phyloP scores from a whole-genome alignment of 2,329 filamentous ascomycete genomes.

The Didymella pinodella region DNA sequence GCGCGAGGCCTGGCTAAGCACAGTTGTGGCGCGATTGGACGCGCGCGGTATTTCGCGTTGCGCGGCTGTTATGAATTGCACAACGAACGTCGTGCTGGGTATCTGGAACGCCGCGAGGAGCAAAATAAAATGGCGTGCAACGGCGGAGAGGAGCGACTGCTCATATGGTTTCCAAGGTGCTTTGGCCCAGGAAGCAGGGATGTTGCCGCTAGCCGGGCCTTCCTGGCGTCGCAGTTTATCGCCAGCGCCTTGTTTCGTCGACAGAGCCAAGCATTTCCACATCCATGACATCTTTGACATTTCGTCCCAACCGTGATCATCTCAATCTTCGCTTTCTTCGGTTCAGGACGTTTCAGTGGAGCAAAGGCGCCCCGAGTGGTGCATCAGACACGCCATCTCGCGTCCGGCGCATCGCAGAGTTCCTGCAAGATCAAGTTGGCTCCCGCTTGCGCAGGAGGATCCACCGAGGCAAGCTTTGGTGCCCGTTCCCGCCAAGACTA shows the following conservation, averaged over 20 bases:
- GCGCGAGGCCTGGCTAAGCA: slow-evolving; percentile 22
- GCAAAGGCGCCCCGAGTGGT: neutral
- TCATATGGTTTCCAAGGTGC: slow-evolving; percentile 14
- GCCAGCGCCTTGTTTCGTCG: slow-evolving; percentile 18
- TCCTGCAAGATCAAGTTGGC: slow-evolving; percentile 13
- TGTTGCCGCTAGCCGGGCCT: slow-evolving; percentile 19
- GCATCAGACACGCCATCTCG: slow-evolving; percentile 5
- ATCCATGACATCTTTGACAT: slow-evolving; percentile 20
- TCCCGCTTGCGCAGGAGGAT: slow-evolving; percentile 15
- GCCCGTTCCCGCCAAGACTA: slow-evolving; percentile 18
- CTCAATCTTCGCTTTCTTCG: slow-evolving; percentile 1
- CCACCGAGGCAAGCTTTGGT: slow-evolving; percentile 10
- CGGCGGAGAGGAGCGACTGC: slow-evolving; percentile 4
- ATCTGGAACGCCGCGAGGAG: slow-evolving; percentile 3
- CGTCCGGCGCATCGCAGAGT: slow-evolving; percentile 4
- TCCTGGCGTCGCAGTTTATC: slow-evolving; percentile 12
- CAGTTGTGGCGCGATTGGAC: slow-evolving; percentile 11
- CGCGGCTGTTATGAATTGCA: neutral
- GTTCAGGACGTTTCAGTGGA: slow-evolving; percentile 10
- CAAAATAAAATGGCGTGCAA: neutral
- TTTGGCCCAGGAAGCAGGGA: slow-evolving; percentile 10
- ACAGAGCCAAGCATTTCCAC: slow-evolving; percentile 13
- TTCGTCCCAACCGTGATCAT: slow-evolving; percentile 3
- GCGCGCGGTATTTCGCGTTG: neutral
- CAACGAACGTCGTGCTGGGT: slow-evolving; percentile 1